Base-by-base conservation (phyloP, 164 flowering plant genomes). In the Cinnamomum micranthum region DNA sequence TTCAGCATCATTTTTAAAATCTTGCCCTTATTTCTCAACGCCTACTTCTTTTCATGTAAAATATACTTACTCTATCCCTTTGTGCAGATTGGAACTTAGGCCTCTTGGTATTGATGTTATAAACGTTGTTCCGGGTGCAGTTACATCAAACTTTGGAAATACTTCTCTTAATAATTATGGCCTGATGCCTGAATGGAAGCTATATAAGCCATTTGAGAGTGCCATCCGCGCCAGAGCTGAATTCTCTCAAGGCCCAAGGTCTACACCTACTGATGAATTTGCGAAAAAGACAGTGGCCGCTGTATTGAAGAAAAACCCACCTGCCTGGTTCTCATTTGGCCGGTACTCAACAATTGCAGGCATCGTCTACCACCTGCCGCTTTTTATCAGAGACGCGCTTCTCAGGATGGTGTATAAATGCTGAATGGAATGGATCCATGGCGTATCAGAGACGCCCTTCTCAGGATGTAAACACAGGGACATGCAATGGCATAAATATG, bases 101-200 rank as follows among this genome's bases (percentile, higher is more conserved):
- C 86, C 81, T 47, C 83, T 93, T 22, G 97, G 95, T 17, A 92
- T 95, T 14, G 87, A 91, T 73, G 96, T 91, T 6, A 84, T 90
- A 22, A 90, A 75, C 55, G 88, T 93, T 72, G 98, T 87, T 12
- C 99, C 99, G 0, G 97, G 98, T 62, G 97, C 87, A 51, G 76
- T 93, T 13, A 87, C 52, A 62, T 90, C 99, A 33, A 92, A 95
- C 78, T 77, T 95, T 24, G 94, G 84, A 70, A 81, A 83, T 35
- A 59, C 88, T 63, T 89, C 92, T 0, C 11, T 82, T 2, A 81
- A 85, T 23, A 81, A 20, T 81, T 92, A 90, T 80, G 81, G 60
- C 69, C 71, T 25, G 75, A 80, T 93, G 89, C 97, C 98, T 0
- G 94, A 93, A 77, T 90, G 90, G 95, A 93, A 90, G 75, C 69